Evolutionary conservation across 2,329 filamentous ascomycete genomes (phyloP).

Genomic region (Bipolaris oryzae): DNA sequence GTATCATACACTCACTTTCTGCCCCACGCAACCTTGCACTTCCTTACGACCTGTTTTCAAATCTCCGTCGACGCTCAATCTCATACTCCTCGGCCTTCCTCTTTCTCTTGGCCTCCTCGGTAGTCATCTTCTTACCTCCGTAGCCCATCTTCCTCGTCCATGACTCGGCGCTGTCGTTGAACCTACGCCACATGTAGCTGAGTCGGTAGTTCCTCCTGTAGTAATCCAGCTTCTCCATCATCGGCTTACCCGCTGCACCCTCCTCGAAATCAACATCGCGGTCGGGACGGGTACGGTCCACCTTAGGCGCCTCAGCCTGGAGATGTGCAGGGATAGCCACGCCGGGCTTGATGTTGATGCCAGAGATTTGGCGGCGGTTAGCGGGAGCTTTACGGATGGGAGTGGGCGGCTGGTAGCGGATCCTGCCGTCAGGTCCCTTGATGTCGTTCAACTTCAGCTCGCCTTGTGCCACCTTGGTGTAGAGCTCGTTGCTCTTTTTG

Average conservation of each 20-base stretch:
- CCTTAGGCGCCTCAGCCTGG: conserved; percentile 17
- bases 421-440: conserved; percentile 31
- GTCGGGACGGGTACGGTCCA: conserved; percentile 23
- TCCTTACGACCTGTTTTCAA: conserved; percentile 34
- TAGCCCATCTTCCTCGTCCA: conserved; percentile 25
- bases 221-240: conserved; percentile 33
- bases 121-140: conserved; percentile 22
- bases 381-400: conserved; percentile 7
- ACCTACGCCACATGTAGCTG: conserved; percentile 25
- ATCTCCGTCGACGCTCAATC: conserved; percentile 35
- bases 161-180: conserved; percentile 15
- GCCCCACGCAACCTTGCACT: background rate
- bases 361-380: conserved; percentile 23
- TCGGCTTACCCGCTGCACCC: conserved; percentile 26
- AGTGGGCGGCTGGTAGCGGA: conserved; percentile 38
- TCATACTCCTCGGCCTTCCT: conserved; percentile 37
- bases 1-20: conserved; percentile 32
- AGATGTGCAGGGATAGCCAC: conserved; percentile 35
- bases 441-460: conserved; percentile 34
- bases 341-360: conserved; percentile 35
- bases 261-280: conserved; percentile 32
- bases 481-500: conserved; percentile 33
- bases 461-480: conserved; percentile 33
- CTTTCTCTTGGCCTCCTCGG: conserved; percentile 34
- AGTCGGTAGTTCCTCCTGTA: conserved; percentile 35